Evolutionary conservation across 106 monocot genomes (phyloP), one percentile per base, ranked within the genome.

Genomic region (Allium cepa): DNA sequence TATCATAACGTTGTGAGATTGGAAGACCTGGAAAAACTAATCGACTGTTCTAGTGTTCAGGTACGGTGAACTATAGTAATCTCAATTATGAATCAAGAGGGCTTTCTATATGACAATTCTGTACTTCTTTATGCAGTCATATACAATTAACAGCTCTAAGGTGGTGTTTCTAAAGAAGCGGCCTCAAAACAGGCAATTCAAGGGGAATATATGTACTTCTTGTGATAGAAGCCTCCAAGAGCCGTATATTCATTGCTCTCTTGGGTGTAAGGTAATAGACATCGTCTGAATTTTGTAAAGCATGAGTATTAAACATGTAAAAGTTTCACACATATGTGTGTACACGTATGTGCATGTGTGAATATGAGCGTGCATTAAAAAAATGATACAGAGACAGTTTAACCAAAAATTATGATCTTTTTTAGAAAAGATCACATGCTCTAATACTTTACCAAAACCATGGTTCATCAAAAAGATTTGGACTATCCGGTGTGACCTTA

Each of bases 151-250:
- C 50, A 96, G 88, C 60, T 88, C 96, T 8, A 96, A 96, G 70
- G 96, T 96, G 17, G 88, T 96, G 59, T 96, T 96, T 67, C 79
- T 96, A 36, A 96, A 92, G 86, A 96, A 92, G 72, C 78, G 96
- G 15, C 88, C 96, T 17, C 91, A 88, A 46, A 91, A 80, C 59
- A 86, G 88, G 78, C 86, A 92, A 63, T 92, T 92, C 72, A 96
- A 96, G 17, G 96, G 91, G 49, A 95, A 95, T 69, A 79, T 82
- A 46, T 96, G 96, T 80, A 92, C 88, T 57, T 96, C 91, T 27
- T 96, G 96, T 66, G 92, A 96, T 72, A 79, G 96, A 72, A 74
- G 81, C 75, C 96, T 96, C 62, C 96, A 96, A 63, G 91, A 96
- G 52, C 96, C 96, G 3, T 96, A 96, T 62, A 75, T 88, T 49